Base-by-base conservation (phyloP, 1,284 basidiomycete genomes). In the Acaromyces ingoldii region DNA sequence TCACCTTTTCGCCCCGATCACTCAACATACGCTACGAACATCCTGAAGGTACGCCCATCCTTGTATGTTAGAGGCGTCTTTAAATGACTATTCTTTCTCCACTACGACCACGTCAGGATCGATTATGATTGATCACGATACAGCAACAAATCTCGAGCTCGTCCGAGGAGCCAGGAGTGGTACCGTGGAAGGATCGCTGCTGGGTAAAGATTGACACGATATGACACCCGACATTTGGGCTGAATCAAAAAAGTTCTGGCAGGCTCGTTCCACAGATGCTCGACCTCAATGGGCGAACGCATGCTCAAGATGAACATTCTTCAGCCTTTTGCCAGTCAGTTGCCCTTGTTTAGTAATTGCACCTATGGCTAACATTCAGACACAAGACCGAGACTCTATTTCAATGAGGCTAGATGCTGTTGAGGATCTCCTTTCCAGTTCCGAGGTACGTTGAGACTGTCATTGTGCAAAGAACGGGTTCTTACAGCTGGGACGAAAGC, bases 281-380 rank as follows among this genome's bases (percentile, higher is more conserved):
- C 17, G n/a, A 55, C 53, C 21, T 37, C 38, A 3, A 55, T 55
- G 53, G 53, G 26, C n/a, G 24, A 21, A 21, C 29, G 53, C 15
- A 10, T 55, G 6, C 38, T 55, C 15, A 36, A 21, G n/a, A 51
- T 51, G 47, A 55, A 55, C 26, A 22, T 55, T 5, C 25, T 55
- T 6, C 45, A 49, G 47, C 53, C 53, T 10, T 19, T 55, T 26
- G 29, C 40, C 11, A 26, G 48, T 50, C 19, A 42, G 36, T 7
- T 17, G n/a, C 30, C 19, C n/a, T 4, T 21, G 7, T 29, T 6
- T 4, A 19, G 17, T 19, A 30, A 19, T 31, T 13, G 25, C 13
- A 22, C 13, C 6, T 13, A 10, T 24, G 42, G 30, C 9, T 13
- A 36, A 13, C 26, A 15, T 2, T 6, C 11, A 45, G 17, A 26